Conservation (phyloP, 1,284 basidiomycete species). For the Hypsizygus ulmarius region DNA sequence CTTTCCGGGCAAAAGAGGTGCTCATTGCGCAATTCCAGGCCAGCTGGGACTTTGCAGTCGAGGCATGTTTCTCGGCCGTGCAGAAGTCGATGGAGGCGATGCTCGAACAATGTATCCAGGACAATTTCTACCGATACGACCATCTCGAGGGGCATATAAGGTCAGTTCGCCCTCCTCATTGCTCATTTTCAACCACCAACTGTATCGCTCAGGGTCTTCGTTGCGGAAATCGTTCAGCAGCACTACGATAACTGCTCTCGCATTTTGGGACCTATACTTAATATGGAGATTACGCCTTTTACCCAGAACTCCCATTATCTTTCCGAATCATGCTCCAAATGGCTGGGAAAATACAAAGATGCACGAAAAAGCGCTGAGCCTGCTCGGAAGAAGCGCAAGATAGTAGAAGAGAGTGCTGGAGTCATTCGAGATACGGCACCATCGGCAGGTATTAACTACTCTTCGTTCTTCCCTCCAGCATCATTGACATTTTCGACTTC, state of each 20-base stretch:
- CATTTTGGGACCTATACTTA: constrained; percentile 27
- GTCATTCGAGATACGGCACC: not conserved
- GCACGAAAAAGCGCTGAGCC: constrained; percentile 14
- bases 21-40: constrained; percentile 31
- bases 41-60: constrained; percentile 29
- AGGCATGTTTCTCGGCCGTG: constrained; percentile 31
- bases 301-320: constrained; percentile 43
- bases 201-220: constrained; percentile 19
- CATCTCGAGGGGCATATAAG: constrained; percentile 26
- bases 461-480: no score
- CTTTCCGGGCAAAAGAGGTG: constrained; percentile 22
- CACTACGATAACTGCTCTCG: constrained; percentile 21
- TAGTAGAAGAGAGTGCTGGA: not conserved
- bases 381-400: constrained; percentile 1
- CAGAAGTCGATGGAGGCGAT: constrained; percentile 18
- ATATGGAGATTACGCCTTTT: constrained; percentile 34
- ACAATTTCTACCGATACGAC: constrained; percentile 30
- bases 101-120: constrained; percentile 22
- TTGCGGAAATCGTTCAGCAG: constrained; percentile 24
- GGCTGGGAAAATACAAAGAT: constrained; percentile 35
- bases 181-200: not conserved
- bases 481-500: no score
- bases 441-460: no score
- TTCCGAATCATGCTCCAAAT: constrained; percentile 29
- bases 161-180: constrained; percentile 20